Conservation (phyloP, 352 stramenopile species). For the Phytophthora hybrid region DNA sequence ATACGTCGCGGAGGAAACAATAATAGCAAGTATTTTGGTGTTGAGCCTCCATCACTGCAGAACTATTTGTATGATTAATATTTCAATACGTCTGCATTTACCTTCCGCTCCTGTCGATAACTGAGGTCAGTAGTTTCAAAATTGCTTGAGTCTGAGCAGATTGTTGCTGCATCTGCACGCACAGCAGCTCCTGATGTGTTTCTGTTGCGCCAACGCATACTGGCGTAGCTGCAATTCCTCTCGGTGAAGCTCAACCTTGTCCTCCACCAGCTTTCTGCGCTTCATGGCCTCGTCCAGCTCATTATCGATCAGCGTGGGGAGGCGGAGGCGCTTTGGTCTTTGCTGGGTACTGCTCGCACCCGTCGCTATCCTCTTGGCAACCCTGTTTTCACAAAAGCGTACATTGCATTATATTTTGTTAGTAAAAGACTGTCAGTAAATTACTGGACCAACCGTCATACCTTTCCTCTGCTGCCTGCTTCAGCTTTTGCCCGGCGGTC, state of each 20-base stretch:
- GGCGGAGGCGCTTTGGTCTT: neutral
- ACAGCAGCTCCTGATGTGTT: neutral
- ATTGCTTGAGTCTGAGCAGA: neutral
- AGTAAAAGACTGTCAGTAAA: no score
- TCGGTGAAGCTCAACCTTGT: neutral
- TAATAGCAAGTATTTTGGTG: neutral
- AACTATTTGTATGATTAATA: neutral
- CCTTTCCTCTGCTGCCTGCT: slow-evolving; percentile 3
- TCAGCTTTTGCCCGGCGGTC: neutral
- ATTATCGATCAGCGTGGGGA: neutral
- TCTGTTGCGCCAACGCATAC: neutral
- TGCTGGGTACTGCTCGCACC: neutral
- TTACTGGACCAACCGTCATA: neutral
- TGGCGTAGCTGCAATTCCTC: neutral
- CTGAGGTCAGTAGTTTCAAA: neutral
- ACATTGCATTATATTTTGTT: neutral
- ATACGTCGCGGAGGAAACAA: neutral
- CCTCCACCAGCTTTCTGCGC: neutral
- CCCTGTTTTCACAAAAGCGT: neutral
- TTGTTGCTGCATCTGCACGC: neutral
- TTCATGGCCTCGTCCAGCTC: neutral
- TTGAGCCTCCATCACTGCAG: neutral
- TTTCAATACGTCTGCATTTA: neutral
- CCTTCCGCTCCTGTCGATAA: neutral
- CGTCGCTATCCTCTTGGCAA: neutral